Percentiles rank a stretch among this genome's conserved stretches.
Conservation (phyloP, 495 filamentous ascomycete species). For the Terfezia claveryi region DNA sequence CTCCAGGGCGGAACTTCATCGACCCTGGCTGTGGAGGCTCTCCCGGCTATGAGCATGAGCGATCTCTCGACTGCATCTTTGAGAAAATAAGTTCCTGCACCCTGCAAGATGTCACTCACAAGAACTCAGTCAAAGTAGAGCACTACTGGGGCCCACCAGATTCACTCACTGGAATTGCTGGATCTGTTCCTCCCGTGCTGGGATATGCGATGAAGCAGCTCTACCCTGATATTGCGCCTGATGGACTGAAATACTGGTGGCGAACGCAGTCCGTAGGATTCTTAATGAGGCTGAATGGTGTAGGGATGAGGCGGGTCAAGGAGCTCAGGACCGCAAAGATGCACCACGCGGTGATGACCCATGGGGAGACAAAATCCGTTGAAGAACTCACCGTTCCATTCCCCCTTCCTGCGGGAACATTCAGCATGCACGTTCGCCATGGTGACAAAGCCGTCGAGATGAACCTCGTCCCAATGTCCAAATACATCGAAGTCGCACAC, state of each 20-base stretch:
- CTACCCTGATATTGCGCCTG: constrained; percentile 3
- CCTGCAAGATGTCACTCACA: background rate
- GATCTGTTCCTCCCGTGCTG: constrained; percentile 3
- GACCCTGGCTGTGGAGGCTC: too few relatives aligned
- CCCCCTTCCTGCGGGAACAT: constrained; percentile 4
- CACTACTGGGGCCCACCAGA: background rate
- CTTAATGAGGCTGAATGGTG: constrained; percentile 7
- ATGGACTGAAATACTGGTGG: constrained; percentile 8
- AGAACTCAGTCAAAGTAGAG: background rate
- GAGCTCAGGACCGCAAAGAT: constrained; percentile 1
- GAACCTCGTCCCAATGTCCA: constrained; percentile 1
- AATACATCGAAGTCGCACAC: constrained; percentile 5
- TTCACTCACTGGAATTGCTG: constrained; percentile 1
- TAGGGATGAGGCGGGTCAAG: constrained; percentile 1
- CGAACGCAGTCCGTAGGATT: constrained; percentile 5
- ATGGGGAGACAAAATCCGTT: background rate
- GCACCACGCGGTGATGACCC: constrained; percentile 1
- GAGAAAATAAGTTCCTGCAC: constrained; percentile 5
- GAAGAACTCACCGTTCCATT: background rate
- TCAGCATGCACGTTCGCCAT: constrained; percentile 10
- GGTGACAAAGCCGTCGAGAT: constrained; percentile 10
- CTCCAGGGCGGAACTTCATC: constrained; percentile 7
- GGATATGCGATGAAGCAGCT: background rate
- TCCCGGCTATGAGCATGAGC: background rate
- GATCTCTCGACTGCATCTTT: constrained; percentile 7